Evolutionary conservation across 2,329 filamentous ascomycete species (phyloP), one percentile per base, ranked within the genome.

Genomic region (Nannizzia gypsea): DNA sequence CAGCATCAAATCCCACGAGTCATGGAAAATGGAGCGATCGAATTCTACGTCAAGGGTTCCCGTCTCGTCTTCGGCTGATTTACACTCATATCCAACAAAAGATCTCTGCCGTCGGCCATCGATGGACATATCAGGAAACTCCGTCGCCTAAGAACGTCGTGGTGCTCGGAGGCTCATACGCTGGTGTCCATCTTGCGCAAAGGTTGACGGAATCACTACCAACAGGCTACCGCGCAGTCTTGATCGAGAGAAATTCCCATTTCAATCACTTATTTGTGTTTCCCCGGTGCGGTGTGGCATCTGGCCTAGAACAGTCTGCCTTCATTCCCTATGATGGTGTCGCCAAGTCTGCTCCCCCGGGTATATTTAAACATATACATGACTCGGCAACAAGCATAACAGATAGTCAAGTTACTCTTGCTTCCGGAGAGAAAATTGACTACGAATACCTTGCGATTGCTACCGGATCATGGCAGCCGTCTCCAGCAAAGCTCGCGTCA

Each of bases 231-330:
- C 74, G 76, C 1, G 77, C 83, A 2, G 71, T 85, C 0, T 71
- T 85, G 3, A 66, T 86, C 26, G 83, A 86, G 68, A 80, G 78
- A 50, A 81, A 83, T 66, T 78, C 76, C 2, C 82, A 85, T 67
- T 82, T 84, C 67, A 79, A 85, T 63, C 83, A 81, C 64, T 79
- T 80, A 0, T 86, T 81, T 76, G 77, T 79, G 11, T 76, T 85
- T 40, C 83, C 83, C 0, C 76, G 83, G 3, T 83, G 80, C 66
- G 80, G 77, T 40, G 81, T 85, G 11, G 72, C 81, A 3, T 69
- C 74, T 17, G 78, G 77, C 17, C 78, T 82, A 50, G 82, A 84
- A 63, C 69, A 80, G 59, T 81, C 80, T 64, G 81, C 81, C 0
- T 85, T 85, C 62, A 80, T 86, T 50, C 83, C 83, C 0, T 85